phyloP scores from a whole-genome alignment of 768 basidiomycete species.

The Tylopilus sp. region DNA sequence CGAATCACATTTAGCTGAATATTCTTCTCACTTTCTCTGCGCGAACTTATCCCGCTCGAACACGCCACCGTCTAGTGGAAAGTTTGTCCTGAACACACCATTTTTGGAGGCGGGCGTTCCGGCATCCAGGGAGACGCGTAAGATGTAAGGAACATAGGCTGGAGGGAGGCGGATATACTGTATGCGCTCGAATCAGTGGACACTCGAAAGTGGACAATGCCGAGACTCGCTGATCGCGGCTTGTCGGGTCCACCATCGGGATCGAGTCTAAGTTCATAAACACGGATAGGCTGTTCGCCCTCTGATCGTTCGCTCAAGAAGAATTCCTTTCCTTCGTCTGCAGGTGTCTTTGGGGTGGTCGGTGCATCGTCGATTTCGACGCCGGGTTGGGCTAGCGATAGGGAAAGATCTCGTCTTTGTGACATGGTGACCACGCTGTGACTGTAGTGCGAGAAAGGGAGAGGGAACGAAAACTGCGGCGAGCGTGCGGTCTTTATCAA shows the following conservation, averaged over 20 bases:
- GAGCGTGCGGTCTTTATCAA: conserved; percentile 13
- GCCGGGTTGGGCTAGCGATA: conserved; percentile 9
- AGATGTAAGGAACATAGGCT: conserved; percentile 80
- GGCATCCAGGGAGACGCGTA: conserved; percentile 88
- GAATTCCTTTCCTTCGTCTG: conserved; percentile 89
- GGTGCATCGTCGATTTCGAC: conserved; percentile 17
- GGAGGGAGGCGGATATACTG: conserved; percentile 97
- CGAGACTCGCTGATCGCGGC: conserved; percentile 67
- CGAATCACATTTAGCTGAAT: too few species aligned
- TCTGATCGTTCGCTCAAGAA: conserved; percentile 56
- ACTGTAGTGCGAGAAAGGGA: conserved; percentile 15
- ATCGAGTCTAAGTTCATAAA: conserved; percentile 85
- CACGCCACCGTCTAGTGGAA: conserved; percentile 87
- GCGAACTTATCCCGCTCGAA: conserved; percentile 76
- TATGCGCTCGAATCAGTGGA: conserved; percentile 10
- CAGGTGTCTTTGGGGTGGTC: conserved; percentile 80
- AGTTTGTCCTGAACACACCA: conserved; percentile 94
- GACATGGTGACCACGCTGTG: not conserved
- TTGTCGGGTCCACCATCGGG: conserved; percentile 88
- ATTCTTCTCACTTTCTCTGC: conserved; percentile 71
- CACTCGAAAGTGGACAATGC: not conserved
- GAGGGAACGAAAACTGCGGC: not conserved
- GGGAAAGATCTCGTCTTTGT: conserved; percentile 13
- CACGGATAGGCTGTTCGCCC: conserved; percentile 66
- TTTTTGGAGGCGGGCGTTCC: conserved; percentile 89